phyloP scores from a whole-genome alignment of 139 green algal species.

The Chlamydomonas sp. region DNA sequence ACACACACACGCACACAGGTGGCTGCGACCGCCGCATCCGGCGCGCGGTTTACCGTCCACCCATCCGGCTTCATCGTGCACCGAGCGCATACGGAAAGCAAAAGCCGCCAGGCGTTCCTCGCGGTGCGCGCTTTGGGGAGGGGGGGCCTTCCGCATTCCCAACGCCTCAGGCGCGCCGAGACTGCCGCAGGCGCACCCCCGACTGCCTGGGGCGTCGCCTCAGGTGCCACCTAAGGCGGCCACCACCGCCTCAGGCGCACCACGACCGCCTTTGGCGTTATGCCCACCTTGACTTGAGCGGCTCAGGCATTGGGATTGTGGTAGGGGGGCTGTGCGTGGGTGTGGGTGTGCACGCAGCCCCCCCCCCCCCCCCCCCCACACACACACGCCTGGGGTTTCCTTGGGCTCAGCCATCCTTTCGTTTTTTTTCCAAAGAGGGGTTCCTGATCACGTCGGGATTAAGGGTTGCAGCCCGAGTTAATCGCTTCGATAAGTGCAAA shows the following conservation, averaged over 20 bases:
- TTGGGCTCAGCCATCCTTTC: too few relatives aligned
- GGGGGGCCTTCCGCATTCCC: not conserved
- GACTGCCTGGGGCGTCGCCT: too few relatives aligned
- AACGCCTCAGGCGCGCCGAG: not conserved
- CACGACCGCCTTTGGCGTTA: not conserved
- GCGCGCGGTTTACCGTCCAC: conserved; percentile 12
- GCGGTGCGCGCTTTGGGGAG: not conserved
- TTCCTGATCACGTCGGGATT: too few relatives aligned
- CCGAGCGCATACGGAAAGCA: conserved; percentile 9
- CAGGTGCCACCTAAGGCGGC: not conserved
- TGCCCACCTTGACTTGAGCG: not conserved
- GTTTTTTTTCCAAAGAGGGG: too few relatives aligned
- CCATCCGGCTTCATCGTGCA: conserved; percentile 23
- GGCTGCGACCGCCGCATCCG: not conserved
- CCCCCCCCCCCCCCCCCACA: too few relatives aligned
- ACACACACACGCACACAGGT: too few relatives aligned
- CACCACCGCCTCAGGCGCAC: not conserved
- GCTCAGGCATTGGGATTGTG: too few relatives aligned
- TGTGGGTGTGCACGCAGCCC: too few relatives aligned
- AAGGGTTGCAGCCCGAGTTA: too few relatives aligned
- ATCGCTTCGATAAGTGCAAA: too few relatives aligned
- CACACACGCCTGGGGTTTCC: too few relatives aligned
- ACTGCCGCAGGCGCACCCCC: not conserved
- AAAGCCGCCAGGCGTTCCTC: conserved; percentile 15
- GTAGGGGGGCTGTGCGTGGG: too few relatives aligned